phyloP scores from a whole-genome alignment of 352 stramenopile species.

The Salisapilia sapeloensis region DNA sequence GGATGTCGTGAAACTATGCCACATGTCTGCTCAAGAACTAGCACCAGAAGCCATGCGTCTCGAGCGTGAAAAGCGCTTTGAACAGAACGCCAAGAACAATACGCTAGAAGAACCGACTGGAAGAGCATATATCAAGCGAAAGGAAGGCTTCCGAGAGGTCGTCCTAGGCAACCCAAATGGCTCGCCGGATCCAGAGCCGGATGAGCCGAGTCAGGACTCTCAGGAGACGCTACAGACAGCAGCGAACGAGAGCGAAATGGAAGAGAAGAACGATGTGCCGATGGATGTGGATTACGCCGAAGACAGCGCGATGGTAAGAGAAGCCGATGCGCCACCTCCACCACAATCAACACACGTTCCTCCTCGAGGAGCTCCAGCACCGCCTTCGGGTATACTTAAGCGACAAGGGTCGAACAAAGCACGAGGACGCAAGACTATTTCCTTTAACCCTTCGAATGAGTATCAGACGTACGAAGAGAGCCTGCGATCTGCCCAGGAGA shows the following conservation, averaged over 20 bases:
- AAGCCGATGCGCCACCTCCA: too few species aligned
- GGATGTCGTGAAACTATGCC: constrained; percentile 8
- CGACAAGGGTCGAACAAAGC: constrained; percentile 1
- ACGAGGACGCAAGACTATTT: constrained; percentile 4
- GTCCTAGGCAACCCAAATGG: constrained; percentile 4
- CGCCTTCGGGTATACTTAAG: too few species aligned
- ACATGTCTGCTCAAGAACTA: constrained; percentile 29
- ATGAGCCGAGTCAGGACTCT: not conserved
- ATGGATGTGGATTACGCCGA: constrained; percentile 2
- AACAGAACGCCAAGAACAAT: constrained; percentile 20
- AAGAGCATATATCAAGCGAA: constrained; percentile 20
- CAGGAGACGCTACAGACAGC: constrained; percentile 3
- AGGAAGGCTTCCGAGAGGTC: constrained; percentile 33
- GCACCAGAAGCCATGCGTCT: constrained; percentile 25
- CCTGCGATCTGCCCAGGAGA: not conserved
- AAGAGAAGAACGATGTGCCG: constrained; percentile 3
- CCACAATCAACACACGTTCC: too few species aligned
- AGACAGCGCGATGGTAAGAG: too few species aligned
- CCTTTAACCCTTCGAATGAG: constrained; percentile 2
- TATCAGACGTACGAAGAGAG: not conserved
- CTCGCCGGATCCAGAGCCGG: constrained; percentile 4
- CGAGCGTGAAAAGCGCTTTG: constrained; percentile 18
- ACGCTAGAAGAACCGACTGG: constrained; percentile 18
- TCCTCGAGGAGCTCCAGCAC: too few species aligned
- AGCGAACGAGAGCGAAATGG: constrained; percentile 2